Evolutionary conservation across 805 yeast species (phyloP).

Genomic region (Kodamaea jinghongensis): DNA sequence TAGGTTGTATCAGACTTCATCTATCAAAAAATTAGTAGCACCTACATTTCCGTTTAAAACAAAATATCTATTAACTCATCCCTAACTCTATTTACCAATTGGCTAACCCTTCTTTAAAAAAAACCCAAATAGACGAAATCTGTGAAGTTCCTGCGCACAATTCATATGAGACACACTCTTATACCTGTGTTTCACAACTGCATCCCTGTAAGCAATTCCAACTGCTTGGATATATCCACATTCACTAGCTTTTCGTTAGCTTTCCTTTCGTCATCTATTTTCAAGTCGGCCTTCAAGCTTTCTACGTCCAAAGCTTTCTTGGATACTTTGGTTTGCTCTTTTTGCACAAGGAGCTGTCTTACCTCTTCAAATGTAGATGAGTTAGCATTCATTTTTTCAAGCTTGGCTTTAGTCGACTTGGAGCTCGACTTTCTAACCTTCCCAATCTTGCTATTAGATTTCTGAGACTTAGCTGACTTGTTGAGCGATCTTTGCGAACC

Average conservation of each 20-base stretch:
- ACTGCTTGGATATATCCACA: constrained; percentile 43
- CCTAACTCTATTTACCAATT: too few relatives aligned
- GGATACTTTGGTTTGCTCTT: constrained; percentile 13
- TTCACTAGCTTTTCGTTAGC: constrained; percentile 32
- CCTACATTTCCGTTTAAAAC: background rate
- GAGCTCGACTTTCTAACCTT: constrained; percentile 17
- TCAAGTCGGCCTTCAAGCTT: constrained; percentile 35
- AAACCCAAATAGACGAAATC: too few relatives aligned
- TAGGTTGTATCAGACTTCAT: too few relatives aligned
- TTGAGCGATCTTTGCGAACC: too few relatives aligned
- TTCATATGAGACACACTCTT: background rate
- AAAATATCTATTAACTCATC: background rate
- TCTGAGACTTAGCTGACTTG: too few relatives aligned
- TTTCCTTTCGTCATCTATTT: constrained; percentile 32
- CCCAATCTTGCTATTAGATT: constrained; percentile 12
- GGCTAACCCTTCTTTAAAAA: too few relatives aligned
- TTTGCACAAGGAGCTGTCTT: constrained; percentile 14
- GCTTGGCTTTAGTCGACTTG: constrained; percentile 31
- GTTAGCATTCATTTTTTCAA: constrained; percentile 35
- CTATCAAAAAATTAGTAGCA: too few relatives aligned
- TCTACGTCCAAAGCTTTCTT: constrained; percentile 35
- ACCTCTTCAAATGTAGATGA: constrained; percentile 21
- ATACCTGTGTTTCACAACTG: constrained; percentile 19
- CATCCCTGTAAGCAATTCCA: constrained; percentile 48
- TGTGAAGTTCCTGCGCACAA: too few relatives aligned